Evolutionary conservation across 2,329 filamentous ascomycete species (phyloP).

Genomic region (Sclerotinia trifoliorum): DNA sequence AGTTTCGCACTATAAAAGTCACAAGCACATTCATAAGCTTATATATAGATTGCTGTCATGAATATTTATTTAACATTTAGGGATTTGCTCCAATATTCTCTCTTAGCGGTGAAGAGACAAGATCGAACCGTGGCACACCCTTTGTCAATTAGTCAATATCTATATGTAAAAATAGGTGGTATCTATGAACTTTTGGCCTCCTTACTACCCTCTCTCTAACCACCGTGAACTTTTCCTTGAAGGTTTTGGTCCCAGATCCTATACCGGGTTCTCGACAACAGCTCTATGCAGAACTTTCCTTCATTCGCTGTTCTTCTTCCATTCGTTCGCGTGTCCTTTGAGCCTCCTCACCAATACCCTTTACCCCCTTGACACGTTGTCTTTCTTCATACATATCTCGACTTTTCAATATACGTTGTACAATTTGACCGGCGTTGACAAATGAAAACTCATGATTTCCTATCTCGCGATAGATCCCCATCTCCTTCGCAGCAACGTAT

Average conservation of each 20-base stretch:
- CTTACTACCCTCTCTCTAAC: neutral
- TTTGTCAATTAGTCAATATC: slow-evolving; percentile 3
- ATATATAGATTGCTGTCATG: slow-evolving; percentile 1
- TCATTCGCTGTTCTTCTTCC: slow-evolving; percentile 46
- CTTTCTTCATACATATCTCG: slow-evolving; percentile 86
- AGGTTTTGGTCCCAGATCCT: neutral
- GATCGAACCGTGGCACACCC: neutral
- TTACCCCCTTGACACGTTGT: slow-evolving; percentile 85
- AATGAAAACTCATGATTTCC: slow-evolving; percentile 74
- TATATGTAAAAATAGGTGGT: slow-evolving; percentile 15
- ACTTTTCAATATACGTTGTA: slow-evolving; percentile 84
- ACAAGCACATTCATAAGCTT: slow-evolving; percentile 9
- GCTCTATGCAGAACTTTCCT: slow-evolving; percentile 27
- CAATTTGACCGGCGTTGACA: slow-evolving; percentile 91
- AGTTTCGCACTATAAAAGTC: slow-evolving; percentile 5
- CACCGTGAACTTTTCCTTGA: neutral
- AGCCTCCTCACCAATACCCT: slow-evolving; percentile 72
- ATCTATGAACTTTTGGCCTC: neutral
- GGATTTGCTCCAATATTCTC: neutral
- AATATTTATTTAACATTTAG: neutral
- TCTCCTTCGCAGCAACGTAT: slow-evolving; percentile 74
- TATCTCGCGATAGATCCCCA: slow-evolving; percentile 83
- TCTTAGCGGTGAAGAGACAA: slow-evolving; percentile 6
- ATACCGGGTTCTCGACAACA: neutral
- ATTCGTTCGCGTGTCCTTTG: slow-evolving; percentile 60